phyloP scores from a whole-genome alignment of 2,329 filamentous ascomycete species.

The Tricladium varicosporioides region DNA sequence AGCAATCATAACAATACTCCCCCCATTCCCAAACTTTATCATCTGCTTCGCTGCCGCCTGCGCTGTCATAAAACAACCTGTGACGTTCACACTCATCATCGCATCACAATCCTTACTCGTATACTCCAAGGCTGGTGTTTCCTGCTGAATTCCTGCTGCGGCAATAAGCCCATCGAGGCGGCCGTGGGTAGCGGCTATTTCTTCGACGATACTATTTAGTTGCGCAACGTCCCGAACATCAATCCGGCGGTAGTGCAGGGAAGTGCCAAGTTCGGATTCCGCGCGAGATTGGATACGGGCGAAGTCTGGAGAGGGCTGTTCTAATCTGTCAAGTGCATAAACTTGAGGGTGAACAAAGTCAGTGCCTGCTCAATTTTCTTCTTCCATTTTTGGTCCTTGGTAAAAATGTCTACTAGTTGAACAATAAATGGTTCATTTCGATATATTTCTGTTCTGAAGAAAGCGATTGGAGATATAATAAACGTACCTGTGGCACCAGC shows the following conservation, averaged over 20 bases:
- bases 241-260: slow-evolving; percentile 68
- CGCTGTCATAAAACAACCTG: slow-evolving; percentile 81
- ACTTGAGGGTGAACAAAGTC: slow-evolving; percentile 14
- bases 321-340: slow-evolving; percentile 31
- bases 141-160: slow-evolving; percentile 73
- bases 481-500: slow-evolving; percentile 64
- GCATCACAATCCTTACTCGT: slow-evolving; percentile 70
- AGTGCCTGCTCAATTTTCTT: not conserved
- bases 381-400: no score
- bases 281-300: slow-evolving; percentile 49
- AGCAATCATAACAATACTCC: slow-evolving; percentile 66
- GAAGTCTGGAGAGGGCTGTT: slow-evolving; percentile 55
- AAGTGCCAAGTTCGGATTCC: slow-evolving; percentile 49
- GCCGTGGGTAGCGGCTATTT: slow-evolving; percentile 68
- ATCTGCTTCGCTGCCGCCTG: slow-evolving; percentile 83
- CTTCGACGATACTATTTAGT: slow-evolving; percentile 65
- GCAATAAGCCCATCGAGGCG: slow-evolving; percentile 77
- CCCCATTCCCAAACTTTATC: slow-evolving; percentile 54
- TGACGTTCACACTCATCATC: slow-evolving; percentile 83
- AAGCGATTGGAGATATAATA: no score
- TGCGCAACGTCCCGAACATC: slow-evolving; percentile 72
- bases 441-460: no score
- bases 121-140: slow-evolving; percentile 80
- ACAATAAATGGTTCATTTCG: no score
- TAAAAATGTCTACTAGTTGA: no score